Conservation (phyloP, 345 rosid species). For the Acer campestre region DNA sequence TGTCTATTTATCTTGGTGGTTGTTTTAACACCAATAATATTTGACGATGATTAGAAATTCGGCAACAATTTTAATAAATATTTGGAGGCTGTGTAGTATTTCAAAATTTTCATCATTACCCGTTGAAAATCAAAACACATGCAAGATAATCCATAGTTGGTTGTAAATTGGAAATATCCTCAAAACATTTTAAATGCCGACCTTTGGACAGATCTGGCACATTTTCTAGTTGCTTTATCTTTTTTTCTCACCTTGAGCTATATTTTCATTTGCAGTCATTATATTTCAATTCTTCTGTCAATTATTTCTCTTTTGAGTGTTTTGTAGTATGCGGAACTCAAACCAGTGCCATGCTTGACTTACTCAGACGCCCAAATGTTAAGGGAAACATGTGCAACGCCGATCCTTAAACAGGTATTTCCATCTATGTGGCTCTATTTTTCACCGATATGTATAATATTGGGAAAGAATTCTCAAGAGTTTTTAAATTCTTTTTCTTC, state of each 20-base stretch:
- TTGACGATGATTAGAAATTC: background rate
- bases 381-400: constrained; percentile 78
- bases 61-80: background rate
- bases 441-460: background rate
- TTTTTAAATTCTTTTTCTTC: background rate
- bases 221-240: background rate
- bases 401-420: constrained; percentile 86
- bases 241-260: background rate
- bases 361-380: constrained; percentile 69
- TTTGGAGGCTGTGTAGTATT: background rate
- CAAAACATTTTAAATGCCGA: background rate
- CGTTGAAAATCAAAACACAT: background rate
- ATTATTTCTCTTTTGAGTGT: background rate
- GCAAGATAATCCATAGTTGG: background rate
- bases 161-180: background rate
- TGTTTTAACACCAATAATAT: background rate
- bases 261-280: background rate
- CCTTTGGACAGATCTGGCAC: background rate
- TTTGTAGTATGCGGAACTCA: constrained; percentile 92
- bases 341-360: constrained; percentile 93
- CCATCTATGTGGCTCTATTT: background rate
- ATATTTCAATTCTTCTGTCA: background rate
- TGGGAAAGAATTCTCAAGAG: background rate
- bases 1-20: background rate
- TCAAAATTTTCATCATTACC: background rate